Evolutionary conservation across 768 basidiomycete species (phyloP).

Genomic region (Suillus americanus): DNA sequence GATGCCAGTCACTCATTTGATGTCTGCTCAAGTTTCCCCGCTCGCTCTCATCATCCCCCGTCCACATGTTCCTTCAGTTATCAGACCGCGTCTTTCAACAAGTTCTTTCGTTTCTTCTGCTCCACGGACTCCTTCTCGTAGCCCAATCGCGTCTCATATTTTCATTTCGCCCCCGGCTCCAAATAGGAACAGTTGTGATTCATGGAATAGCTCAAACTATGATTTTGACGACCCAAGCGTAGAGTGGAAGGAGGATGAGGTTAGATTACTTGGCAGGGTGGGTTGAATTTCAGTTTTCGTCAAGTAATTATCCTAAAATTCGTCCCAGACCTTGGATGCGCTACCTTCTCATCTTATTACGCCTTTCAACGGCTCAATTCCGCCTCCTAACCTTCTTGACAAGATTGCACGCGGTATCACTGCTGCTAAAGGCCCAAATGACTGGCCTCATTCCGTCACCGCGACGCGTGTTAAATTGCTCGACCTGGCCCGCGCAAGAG

Average conservation of each 20-base stretch:
- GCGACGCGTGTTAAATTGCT: constrained; percentile 82
- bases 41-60: constrained; percentile 65
- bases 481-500: constrained; percentile 69
- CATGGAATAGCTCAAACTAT: constrained; percentile 80
- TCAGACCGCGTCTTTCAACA: constrained; percentile 45
- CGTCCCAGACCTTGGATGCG: constrained; percentile 71
- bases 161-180: constrained; percentile 44
- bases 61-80: constrained; percentile 46
- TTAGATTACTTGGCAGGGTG: constrained; percentile 66
- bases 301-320: background rate
- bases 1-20: constrained; percentile 54
- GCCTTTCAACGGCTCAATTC: constrained; percentile 81
- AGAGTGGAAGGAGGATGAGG: constrained; percentile 77
- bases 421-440: constrained; percentile 69
- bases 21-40: constrained; percentile 47
- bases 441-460: constrained; percentile 83
- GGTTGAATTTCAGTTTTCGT: constrained; percentile 23
- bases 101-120: constrained; percentile 33
- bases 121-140: constrained; percentile 61
- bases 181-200: constrained; percentile 70
- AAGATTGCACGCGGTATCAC: constrained; percentile 80
- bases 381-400: constrained; percentile 83
- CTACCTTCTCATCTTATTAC: constrained; percentile 83
- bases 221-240: constrained; percentile 60
- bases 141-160: constrained; percentile 53